Evolutionary conservation across 768 basidiomycete genomes (phyloP), one percentile per base, ranked within the genome.

Genomic region (Auricularia heimuer): DNA sequence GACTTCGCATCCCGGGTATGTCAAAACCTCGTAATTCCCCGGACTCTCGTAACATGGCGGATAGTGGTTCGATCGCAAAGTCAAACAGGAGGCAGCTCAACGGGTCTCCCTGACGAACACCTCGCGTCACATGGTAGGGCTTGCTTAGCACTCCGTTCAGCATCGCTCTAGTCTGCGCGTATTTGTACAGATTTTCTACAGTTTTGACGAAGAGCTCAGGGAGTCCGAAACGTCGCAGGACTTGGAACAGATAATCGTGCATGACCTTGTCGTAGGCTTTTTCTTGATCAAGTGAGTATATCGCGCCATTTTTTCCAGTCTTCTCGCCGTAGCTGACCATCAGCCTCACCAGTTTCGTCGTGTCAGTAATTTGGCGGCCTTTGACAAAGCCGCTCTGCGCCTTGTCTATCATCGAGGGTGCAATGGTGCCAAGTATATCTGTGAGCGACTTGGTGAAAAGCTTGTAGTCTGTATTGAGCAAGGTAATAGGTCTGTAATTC

Each of bases 311-410:
- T 29, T 29, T 29, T 29, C 29, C 29, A 29, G 29, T 29, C 29
- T 29, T 29, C 29, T 29, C 29, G 29, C 29, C 29, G 29, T 29
- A 29, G 29, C 29, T 29, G 29, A 29, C 29, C 29, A 29, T 29
- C 29, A 29, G 3, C 29, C 29, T 29, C 29, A 29, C 29, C 29
- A 29, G 29, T 29, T 29, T 29, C 3, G 72, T 76, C 0, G 77
- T 76, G 70, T 80, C 71, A 0, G 65, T 66, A 3, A 81, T 77
- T 0, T 65, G 64, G 8, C 76, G 29, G 0, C 72, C 73, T 14
- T 64, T 69, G 0, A 81, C 68, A 29, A 82, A 81, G 0, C 79
- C 79, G 0, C 78, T 73, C 66, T 80, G 79, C 68, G 75, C 68
- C 1, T 16, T 21, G 64, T 80, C 75, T 0, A 80, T 70, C 0